phyloP scores from a whole-genome alignment of 352 stramenopile genomes.

The Pythium scleroteichum region DNA sequence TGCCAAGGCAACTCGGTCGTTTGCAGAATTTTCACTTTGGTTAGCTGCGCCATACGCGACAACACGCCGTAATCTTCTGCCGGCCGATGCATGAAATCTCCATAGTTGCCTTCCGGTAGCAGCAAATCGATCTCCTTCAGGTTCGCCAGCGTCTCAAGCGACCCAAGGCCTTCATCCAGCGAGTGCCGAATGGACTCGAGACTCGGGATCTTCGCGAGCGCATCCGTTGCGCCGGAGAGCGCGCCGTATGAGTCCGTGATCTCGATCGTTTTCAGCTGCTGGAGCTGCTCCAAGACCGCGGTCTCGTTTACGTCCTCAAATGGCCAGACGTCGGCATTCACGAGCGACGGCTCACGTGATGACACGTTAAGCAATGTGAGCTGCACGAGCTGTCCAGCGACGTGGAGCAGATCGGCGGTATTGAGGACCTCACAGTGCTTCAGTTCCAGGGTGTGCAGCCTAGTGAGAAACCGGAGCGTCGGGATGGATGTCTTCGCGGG shows the following conservation, averaged over 20 bases:
- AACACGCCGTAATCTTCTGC: constrained; percentile 1
- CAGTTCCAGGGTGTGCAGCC: constrained; percentile 2
- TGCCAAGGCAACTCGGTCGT: background rate
- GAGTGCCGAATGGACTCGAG: background rate
- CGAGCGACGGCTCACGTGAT: background rate
- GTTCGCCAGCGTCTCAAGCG: background rate
- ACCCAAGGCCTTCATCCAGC: background rate
- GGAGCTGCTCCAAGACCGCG: background rate
- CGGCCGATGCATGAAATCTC: background rate
- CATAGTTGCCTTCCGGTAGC: constrained; percentile 4
- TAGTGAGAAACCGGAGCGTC: background rate
- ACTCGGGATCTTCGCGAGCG: constrained; percentile 4
- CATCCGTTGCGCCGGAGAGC: background rate
- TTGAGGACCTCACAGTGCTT: background rate
- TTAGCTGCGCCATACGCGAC: background rate
- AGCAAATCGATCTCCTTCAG: background rate
- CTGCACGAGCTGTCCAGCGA: background rate
- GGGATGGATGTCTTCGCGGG: background rate
- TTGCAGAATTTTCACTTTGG: background rate
- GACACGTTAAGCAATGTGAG: background rate
- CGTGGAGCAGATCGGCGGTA: background rate
- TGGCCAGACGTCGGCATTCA: background rate
- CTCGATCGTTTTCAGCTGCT: background rate
- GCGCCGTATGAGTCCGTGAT: background rate
- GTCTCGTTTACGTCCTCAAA: background rate